Evolutionary conservation across 352 stramenopile species (phyloP).

Genomic region (Phytophthora niederhauseri): DNA sequence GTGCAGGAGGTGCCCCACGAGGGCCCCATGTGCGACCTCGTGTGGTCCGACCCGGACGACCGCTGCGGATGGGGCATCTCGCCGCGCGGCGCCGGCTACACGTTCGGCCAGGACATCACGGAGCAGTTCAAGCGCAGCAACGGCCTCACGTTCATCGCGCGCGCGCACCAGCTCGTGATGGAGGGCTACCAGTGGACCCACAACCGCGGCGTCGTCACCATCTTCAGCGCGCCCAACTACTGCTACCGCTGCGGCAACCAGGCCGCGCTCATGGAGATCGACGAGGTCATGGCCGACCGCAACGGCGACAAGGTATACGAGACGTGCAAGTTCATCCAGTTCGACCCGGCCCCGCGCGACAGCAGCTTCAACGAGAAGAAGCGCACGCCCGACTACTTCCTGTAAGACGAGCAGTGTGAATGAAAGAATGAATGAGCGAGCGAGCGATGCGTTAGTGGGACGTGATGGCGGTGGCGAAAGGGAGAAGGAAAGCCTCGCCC

Average conservation of each 20-base stretch:
- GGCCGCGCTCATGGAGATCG: constrained; percentile 95
- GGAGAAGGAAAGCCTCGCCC: background rate
- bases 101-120: constrained; percentile 88
- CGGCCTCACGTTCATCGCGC: constrained; percentile 86
- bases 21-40: constrained; percentile 88
- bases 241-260: constrained; percentile 97
- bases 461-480: background rate
- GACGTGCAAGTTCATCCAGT: constrained; percentile 94
- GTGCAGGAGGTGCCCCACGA: constrained; percentile 90
- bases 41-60: constrained; percentile 91
- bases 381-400: constrained; percentile 93
- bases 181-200: constrained; percentile 95
- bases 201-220: constrained; percentile 92
- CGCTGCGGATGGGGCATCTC: constrained; percentile 89
- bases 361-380: constrained; percentile 94
- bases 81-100: constrained; percentile 86
- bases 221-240: constrained; percentile 95
- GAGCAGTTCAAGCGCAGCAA: constrained; percentile 93
- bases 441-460: background rate
- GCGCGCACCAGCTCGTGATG: constrained; percentile 93
- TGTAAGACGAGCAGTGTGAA: constrained; percentile 32
- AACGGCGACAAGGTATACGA: constrained; percentile 91
- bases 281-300: constrained; percentile 90
- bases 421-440: too few species aligned
- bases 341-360: constrained; percentile 90